These are phyloP conservation scores for Saitozyma podzolica DNA, from an alignment of 768 basidiomycete genomes.

Conservation along the genomic window DNA sequence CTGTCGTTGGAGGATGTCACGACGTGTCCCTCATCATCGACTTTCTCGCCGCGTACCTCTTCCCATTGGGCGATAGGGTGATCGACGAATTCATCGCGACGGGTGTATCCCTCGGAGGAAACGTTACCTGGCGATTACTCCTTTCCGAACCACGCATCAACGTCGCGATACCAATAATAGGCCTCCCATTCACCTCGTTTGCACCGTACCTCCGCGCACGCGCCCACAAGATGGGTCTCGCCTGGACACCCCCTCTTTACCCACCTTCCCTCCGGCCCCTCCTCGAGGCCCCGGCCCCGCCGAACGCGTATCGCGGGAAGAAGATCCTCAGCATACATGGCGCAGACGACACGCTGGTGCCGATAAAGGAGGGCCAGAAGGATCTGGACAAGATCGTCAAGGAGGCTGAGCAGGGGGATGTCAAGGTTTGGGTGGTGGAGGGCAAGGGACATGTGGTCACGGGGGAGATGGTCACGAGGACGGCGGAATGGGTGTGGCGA, in stretches of 20 bases:
- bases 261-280: conserved; percentile 57
- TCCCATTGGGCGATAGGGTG: conserved; percentile 63
- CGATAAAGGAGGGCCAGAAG: conserved; percentile 61
- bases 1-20: conserved; percentile 64
- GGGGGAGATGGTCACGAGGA: conserved; percentile 61
- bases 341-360: conserved; percentile 65
- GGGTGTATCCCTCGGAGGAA: conserved; percentile 78
- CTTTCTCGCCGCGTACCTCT: conserved; percentile 71
- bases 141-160: conserved; percentile 56
- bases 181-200: conserved; percentile 63
- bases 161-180: conserved; percentile 61
- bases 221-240: conserved; percentile 57
- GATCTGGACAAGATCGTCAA: conserved; percentile 60
- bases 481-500: conserved; percentile 49
- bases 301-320: conserved; percentile 65
- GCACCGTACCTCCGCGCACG: conserved; percentile 29
- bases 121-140: conserved; percentile 74
- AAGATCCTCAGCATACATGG: conserved; percentile 73
- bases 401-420: conserved; percentile 59
- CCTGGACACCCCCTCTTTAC: conserved; percentile 60
- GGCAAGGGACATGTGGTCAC: conserved; percentile 67
- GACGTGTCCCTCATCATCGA: conserved; percentile 82
- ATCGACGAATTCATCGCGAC: conserved; percentile 70
- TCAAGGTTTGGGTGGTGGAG: conserved; percentile 61
- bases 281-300: conserved; percentile 57